Percentiles rank a stretch among this genome's conserved stretches.
Conservation (phyloP, 208 protist species). For the Crithidia thermophila region DNA sequence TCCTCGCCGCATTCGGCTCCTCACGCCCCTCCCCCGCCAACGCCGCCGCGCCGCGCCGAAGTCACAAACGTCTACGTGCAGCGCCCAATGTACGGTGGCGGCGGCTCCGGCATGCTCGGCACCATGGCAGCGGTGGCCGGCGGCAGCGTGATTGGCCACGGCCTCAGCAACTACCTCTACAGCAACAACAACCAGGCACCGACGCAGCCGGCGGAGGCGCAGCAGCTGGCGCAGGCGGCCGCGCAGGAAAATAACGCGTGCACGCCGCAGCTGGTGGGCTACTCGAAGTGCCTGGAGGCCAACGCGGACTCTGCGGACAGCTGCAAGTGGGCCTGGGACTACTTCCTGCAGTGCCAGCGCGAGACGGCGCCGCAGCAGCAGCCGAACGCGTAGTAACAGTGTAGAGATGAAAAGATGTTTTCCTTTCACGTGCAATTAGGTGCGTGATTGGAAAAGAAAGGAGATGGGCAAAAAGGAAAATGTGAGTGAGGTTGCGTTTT, state of each 20-base stretch:
- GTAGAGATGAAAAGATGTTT: no score
- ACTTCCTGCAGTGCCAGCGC: conserved; percentile 81
- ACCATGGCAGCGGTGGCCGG: conserved; percentile 85
- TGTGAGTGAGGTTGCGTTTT: no score
- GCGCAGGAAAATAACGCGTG: conserved; percentile 70
- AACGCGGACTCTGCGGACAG: conserved; percentile 59
- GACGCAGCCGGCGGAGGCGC: conserved; percentile 80
- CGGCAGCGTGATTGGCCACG: conserved; percentile 84
- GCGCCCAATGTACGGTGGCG: conserved; percentile 42
- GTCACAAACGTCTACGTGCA: conserved; percentile 53
- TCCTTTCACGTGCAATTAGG: no score
- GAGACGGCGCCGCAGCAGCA: no score
- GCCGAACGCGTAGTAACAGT: no score
- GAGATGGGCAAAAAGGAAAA: no score
- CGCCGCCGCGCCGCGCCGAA: background rate
- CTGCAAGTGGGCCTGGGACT: conserved; percentile 91
- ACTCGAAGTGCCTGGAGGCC: conserved; percentile 86
- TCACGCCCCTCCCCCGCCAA: background rate
- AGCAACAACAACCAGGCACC: conserved; percentile 62
- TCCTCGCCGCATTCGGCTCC: background rate
- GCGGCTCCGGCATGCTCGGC: conserved; percentile 71
- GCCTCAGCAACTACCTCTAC: conserved; percentile 90
- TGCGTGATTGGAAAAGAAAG: no score
- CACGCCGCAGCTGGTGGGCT: conserved; percentile 67
- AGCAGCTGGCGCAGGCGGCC: conserved; percentile 71